Base-by-base conservation (phyloP, 2,329 filamentous ascomycete species). In the Curvularia sp. region DNA sequence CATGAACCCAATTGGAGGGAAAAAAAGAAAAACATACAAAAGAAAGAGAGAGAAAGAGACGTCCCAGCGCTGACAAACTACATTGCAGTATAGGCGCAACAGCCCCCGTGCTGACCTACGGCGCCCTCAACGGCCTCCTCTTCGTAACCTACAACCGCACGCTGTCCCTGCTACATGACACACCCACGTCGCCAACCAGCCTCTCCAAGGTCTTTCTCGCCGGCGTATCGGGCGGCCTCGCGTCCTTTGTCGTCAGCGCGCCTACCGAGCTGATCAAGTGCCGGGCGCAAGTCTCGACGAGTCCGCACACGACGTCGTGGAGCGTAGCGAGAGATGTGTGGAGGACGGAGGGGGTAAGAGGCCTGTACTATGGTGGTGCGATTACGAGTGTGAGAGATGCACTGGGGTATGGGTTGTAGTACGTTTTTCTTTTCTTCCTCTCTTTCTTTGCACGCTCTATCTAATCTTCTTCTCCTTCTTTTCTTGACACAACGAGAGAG, bases 401-500 rank as follows among this genome's bases (percentile, higher is more conserved):
- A 57, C 85, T 97, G 55, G 94, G 94, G n/a, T 98, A 97, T 78
- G 94, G 93, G 0, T 97, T 97, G 77, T 98, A 97, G 85, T 87
- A 81, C 69, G 83, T 67, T 42, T 44, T 48, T 24, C 38, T 1
- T 6, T n/a, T 8, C 10, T 33, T 33, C 13, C 3, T 10, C 10
- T 47, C 26, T 3, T 46, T 30, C n/a, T 9, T 31, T 20, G 31
- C 12, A 35, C 12, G 3, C 38, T 12, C 5, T 35, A 12, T 28
- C 18, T 22, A n/a, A 26, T 8, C 10, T 33, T 33, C 13, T 1
- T 10, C 10, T 47, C 26, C 8, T 46, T 30, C n/a, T 9, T 31
- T 20, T 18, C 7, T 2, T 5, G 18, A 18, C 18, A 18, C 22
- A 15, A 1, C 0, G 1, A 9, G n/a, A 43, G n/a, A 43, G 50